Conservation (phyloP, 805 yeast genomes). For the Suhomyces sp. region DNA sequence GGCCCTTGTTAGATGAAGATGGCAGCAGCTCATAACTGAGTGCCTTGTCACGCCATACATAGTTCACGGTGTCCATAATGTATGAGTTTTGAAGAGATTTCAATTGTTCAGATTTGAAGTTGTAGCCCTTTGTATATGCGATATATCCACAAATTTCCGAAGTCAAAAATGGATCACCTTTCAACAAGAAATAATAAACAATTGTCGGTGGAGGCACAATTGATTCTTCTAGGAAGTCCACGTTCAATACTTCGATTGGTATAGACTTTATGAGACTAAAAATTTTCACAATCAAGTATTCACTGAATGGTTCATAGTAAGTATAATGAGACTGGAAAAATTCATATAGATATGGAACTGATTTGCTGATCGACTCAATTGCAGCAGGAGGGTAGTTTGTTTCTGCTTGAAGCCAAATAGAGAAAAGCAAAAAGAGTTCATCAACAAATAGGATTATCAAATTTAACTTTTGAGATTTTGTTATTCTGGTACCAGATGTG, state of each 20-base stretch:
- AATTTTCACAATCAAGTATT: constrained; percentile 12
- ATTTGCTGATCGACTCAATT: constrained; percentile 4
- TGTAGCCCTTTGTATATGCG: constrained; percentile 38
- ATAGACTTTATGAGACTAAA: constrained; percentile 16
- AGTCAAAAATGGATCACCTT: constrained; percentile 43
- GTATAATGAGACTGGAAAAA: background rate
- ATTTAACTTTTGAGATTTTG: background rate
- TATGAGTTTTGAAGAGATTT: constrained; percentile 46
- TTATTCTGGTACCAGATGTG: background rate
- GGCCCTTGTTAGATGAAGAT: constrained; percentile 36
- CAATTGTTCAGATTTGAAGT: constrained; percentile 20
- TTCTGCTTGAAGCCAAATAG: constrained; percentile 9
- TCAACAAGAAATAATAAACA: constrained; percentile 37
- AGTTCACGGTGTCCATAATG: constrained; percentile 56
- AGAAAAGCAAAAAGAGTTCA: constrained; percentile 5
- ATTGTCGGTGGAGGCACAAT: constrained; percentile 42
- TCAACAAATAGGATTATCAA: constrained; percentile 6
- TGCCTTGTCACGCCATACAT: constrained; percentile 56
- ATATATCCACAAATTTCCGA: constrained; percentile 50
- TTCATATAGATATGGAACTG: constrained; percentile 9
- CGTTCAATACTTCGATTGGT: constrained; percentile 7
- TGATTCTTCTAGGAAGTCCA: constrained; percentile 11
- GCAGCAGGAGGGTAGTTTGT: background rate
- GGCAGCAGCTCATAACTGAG: constrained; percentile 33
- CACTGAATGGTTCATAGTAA: background rate